Evolutionary conservation across 345 rosid species (phyloP).

Genomic region (Triadica sebifera): DNA sequence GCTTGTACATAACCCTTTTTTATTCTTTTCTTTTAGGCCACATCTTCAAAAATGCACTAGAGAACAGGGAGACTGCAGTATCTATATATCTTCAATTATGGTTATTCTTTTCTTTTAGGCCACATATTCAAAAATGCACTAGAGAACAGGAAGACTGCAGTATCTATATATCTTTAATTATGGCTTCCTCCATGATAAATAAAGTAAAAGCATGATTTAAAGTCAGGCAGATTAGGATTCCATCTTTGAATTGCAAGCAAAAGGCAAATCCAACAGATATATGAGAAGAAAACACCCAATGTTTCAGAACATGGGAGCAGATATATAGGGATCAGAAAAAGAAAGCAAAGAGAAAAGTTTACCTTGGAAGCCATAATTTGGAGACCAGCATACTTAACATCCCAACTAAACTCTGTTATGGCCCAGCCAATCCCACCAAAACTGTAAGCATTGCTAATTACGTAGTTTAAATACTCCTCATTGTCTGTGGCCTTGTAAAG

Average conservation of each 20-base stretch:
- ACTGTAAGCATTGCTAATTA: slow-evolving; percentile 11
- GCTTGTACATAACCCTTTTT: slow-evolving; percentile 18
- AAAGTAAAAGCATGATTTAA: slow-evolving; percentile 19
- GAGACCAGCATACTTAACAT: slow-evolving; percentile 34
- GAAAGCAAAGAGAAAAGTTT: neutral
- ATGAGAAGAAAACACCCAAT: slow-evolving; percentile 5
- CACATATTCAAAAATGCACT: neutral
- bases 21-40: neutral
- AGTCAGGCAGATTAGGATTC: slow-evolving; percentile 11
- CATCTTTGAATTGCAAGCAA: slow-evolving; percentile 23
- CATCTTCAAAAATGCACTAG: neutral
- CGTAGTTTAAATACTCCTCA: slow-evolving; percentile 21
- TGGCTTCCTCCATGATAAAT: slow-evolving; percentile 17
- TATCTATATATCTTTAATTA: slow-evolving; percentile 14
- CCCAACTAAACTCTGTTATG: slow-evolving; percentile 37
- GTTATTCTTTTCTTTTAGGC: neutral
- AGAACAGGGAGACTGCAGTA: neutral
- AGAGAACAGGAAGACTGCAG: neutral
- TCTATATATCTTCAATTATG: slow-evolving; percentile 15
- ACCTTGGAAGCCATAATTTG: slow-evolving; percentile 31
- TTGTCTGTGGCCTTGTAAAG: slow-evolving; percentile 38
- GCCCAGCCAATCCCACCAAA: slow-evolving; percentile 34
- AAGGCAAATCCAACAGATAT: slow-evolving; percentile 33
- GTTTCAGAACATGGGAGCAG: neutral
- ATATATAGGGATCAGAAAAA: neutral